A percentile compares a stretch with the other conserved stretches of the same genome.
These are phyloP conservation scores for Pseudocercospora eumusae DNA, from an alignment of 2,329 filamentous ascomycete species.

Conservation along the genomic window DNA sequence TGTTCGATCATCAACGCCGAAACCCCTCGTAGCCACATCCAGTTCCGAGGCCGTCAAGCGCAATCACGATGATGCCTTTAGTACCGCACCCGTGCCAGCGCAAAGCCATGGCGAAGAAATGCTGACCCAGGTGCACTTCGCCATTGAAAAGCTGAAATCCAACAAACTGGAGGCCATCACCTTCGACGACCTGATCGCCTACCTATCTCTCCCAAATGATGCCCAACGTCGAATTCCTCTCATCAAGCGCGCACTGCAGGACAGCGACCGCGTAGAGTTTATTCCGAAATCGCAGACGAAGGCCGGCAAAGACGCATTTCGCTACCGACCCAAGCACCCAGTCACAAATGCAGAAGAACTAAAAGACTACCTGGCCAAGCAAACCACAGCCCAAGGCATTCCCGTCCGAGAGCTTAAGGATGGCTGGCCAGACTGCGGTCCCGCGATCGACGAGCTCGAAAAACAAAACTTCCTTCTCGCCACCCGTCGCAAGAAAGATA, in stretches of 20 bases:
- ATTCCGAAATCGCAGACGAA: constrained; percentile 44
- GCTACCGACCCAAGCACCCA: constrained; percentile 79
- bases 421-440: constrained; percentile 85
- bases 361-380: constrained; percentile 76
- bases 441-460: constrained; percentile 76
- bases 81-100: constrained; percentile 49
- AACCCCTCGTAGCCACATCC: constrained; percentile 47
- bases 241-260: constrained; percentile 68
- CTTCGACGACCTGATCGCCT: constrained; percentile 75
- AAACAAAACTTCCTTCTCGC: constrained; percentile 77
- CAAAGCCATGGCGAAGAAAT: constrained; percentile 57
- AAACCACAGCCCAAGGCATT: constrained; percentile 77
- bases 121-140: constrained; percentile 84
- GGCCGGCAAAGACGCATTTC: constrained; percentile 67
- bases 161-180: constrained; percentile 64
- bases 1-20: constrained; percentile 32
- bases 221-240: constrained; percentile 46
- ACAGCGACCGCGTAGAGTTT: constrained; percentile 63
- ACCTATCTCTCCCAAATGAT: constrained; percentile 67
- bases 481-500: constrained; percentile 88
- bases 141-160: constrained; percentile 77
- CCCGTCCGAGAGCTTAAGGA: constrained; percentile 90
- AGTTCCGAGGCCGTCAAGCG: constrained; percentile 66
- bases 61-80: constrained; percentile 32
- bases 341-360: constrained; percentile 78